These are phyloP conservation scores for Hevea brasiliensis DNA, from an alignment of 345 rosid species.

Conservation along the genomic window DNA sequence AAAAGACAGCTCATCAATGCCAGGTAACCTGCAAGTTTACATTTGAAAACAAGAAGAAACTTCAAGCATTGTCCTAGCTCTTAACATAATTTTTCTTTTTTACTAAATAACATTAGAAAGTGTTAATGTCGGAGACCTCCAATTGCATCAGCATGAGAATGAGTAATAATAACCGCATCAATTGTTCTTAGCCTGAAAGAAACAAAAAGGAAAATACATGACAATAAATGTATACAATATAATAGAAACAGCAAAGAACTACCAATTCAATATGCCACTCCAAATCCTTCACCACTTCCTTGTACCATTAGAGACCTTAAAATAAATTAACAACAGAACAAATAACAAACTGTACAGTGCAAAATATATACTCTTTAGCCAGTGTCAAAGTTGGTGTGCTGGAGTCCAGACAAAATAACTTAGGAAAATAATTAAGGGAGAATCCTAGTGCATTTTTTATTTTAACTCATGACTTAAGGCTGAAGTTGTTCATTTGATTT, in stretches of 20 bases:
- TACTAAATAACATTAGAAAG: constrained; percentile 33
- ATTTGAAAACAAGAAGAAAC: constrained; percentile 13
- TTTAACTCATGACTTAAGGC: not conserved
- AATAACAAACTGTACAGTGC: not conserved
- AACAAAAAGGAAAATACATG: constrained; percentile 31
- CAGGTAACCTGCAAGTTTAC: constrained; percentile 12
- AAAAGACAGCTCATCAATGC: constrained; percentile 17
- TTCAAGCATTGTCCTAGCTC: constrained; percentile 14
- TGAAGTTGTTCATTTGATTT: not conserved
- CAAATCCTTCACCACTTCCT: not conserved
- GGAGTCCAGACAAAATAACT: not conserved
- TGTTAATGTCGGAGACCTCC: constrained; percentile 84
- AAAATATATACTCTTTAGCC: not conserved
- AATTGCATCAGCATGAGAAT: constrained; percentile 98
- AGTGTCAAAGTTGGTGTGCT: not conserved
- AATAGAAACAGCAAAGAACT: constrained; percentile 22
- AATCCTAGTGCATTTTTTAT: not conserved
- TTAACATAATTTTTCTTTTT: not conserved
- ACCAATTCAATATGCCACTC: not conserved
- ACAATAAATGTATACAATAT: constrained; percentile 18
- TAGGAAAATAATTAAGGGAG: not conserved
- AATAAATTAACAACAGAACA: not conserved
- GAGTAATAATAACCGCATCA: constrained; percentile 96
- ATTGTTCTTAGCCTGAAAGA: constrained; percentile 94
- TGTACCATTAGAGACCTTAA: not conserved